Percentiles rank a stretch among this genome's conserved stretches.
Conservation (phyloP, 305 asterid species). For the Solanum hybrid region DNA sequence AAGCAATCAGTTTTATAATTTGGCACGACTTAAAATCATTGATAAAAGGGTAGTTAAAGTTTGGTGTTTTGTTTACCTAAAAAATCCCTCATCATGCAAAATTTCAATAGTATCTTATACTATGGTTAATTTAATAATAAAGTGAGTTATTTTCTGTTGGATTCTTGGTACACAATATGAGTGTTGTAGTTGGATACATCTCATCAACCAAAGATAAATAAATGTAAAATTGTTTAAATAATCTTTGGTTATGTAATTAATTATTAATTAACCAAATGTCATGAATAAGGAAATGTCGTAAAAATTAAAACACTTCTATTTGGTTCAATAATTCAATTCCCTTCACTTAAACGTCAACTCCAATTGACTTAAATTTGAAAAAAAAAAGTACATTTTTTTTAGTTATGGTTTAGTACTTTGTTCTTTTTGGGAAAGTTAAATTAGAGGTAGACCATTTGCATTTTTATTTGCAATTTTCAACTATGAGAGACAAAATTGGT, state of each 20-base stretch:
- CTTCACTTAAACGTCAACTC: neutral
- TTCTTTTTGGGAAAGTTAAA: neutral
- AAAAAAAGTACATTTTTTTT: neutral
- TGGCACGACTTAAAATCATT: constrained; percentile 3
- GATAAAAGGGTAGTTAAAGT: constrained; percentile 17
- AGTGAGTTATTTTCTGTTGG: neutral
- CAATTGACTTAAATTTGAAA: neutral
- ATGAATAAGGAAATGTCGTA: neutral
- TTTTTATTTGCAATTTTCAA: neutral
- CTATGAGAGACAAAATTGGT: neutral
- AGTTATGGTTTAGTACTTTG: neutral
- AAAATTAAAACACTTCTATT: neutral
- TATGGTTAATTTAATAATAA: neutral
- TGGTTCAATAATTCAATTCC: neutral
- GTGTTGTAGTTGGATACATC: neutral
- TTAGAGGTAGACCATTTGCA: neutral
- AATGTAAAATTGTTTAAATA: neutral
- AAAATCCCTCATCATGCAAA: neutral
- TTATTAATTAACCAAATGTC: neutral
- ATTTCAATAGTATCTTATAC: neutral
- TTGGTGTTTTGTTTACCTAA: constrained; percentile 30
- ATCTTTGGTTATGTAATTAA: neutral
- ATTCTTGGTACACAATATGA: neutral
- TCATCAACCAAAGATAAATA: neutral
- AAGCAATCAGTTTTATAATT: neutral